Base-by-base conservation (phyloP, 225 moss, liverwort and hornwort species). In the Pseudisothecium myosuroides region DNA sequence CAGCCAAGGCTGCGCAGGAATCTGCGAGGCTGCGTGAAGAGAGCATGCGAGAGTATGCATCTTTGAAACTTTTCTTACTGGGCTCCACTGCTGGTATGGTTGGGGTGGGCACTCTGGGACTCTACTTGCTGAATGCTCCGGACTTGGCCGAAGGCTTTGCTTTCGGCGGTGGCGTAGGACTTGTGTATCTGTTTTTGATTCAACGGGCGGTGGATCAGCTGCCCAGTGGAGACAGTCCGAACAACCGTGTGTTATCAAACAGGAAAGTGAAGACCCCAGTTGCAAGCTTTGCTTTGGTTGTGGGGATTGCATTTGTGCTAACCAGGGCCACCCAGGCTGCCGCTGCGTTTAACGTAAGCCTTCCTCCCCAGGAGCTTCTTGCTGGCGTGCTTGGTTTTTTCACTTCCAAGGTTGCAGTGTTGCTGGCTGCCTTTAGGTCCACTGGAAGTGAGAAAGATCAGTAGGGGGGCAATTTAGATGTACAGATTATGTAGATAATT, bases 171-270 rank as follows among this genome's bases (percentile, higher is more conserved):
- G 93, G 81, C 17, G 96, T 92, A 58, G 97, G 97, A 18, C 90
- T 96, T 74, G 41, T 95, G 39, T 96, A 99, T 85, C 91, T 97
- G 23, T 88, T 96, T 52, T 61, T 96, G 50, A 92, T 99, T 60
- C 96, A 99, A 89, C 92, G 93, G 41, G 92, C 93, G 47, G 98
- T 99, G 13, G 98, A 99, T 76, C 96, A 95, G 89, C 81, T 98
- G 26, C 96, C 96, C 26, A 89, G 94, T 41, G 89, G 88, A 82
- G 88, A 85, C 22, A 76, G 50, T 10, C 63, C 63, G 68, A 87
- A 43, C 52, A 78, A 49, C 23, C 63, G 58, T 23, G 39, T 32
- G 45, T n/a, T 83, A 50, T 66, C 93, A 58, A 87, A 90, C 34
- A 54, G 66, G 80, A 91, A 89, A 76, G 83, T 88, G 75, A 93